Evolutionary conservation across 306 rosid genomes (phyloP), one percentile per base, ranked within the genome.

Genomic region (Senna tora): DNA sequence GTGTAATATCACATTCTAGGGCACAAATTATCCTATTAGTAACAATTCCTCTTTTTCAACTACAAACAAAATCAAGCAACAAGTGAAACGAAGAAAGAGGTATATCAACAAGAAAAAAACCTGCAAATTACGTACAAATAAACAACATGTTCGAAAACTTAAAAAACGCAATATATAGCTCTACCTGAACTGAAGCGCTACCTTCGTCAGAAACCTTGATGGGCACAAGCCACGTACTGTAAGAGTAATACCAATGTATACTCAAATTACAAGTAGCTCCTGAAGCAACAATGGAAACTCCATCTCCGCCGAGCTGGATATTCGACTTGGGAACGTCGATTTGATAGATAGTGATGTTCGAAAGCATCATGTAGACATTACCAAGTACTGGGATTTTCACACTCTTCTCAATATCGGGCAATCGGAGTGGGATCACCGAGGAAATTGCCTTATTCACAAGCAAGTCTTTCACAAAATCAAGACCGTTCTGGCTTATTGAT

Each of bases 171-270:
- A n/a, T n/a, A n/a, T n/a, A 64, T 55, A 64, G 42, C 65, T 43
- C 73, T 82, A 94, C 99, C 93, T 79, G 85, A 79, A 94, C 84
- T 73, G 95, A 64, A 63, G 95, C 97, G 19, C 54, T 71, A 54
- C 97, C 96, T 65, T 71, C 49, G 64, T 94, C 97, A 15, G 86
- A 82, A 79, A 94, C 67, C 75, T 79, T 71, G 68, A 88, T 65
- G 7, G 97, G 97, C 33, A 77, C 74, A 76, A 86, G 39, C 99
- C 99, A 91, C 19, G 85, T 89, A 45, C 82, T 86, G 50, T 86
- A 87, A 9, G 87, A 80, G 71, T 94, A 91, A 72, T 77, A 69
- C 99, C 97, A 94, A 84, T 82, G 77, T 90, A 89, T 83, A 76
- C 89, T 87, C 82, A 91, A 67, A 83, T 78, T 84, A 73, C 98